Percentiles rank a stretch among this genome's conserved stretches.
phyloP scores from a whole-genome alignment of 1,284 basidiomycete species.

The Tilletiopsis washingtonensis region DNA sequence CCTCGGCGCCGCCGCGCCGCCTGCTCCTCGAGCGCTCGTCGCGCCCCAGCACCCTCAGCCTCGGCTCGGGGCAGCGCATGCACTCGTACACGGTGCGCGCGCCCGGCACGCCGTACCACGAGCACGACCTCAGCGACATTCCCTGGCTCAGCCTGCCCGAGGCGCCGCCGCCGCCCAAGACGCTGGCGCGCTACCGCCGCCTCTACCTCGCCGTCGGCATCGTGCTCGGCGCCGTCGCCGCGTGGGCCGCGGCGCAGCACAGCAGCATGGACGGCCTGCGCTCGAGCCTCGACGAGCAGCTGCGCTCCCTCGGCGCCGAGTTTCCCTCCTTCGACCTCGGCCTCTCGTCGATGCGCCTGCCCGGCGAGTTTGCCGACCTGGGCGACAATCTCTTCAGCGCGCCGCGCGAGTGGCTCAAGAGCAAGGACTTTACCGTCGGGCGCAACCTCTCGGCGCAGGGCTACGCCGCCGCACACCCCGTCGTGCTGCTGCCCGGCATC shows the following conservation, averaged over 20 bases:
- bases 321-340: constrained; percentile 28
- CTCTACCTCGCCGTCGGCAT: constrained; percentile 33
- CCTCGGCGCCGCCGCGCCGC: background rate
- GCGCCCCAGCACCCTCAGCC: background rate
- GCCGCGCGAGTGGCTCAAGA: constrained; percentile 38
- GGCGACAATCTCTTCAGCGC: constrained; percentile 33
- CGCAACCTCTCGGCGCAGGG: constrained; percentile 21
- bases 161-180: constrained; percentile 11
- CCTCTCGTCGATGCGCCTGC: constrained; percentile 12
- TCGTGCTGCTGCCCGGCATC: constrained; percentile 44
- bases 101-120: constrained; percentile 37
- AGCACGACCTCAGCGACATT: constrained; percentile 36
- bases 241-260: constrained; percentile 22
- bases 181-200: constrained; percentile 29
- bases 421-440: constrained; percentile 39
- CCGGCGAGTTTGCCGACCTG: constrained; percentile 36
- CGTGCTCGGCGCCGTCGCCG: constrained; percentile 23
- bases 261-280: constrained; percentile 21
- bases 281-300: constrained; percentile 33
- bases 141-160: constrained; percentile 14
- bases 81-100: constrained; percentile 23
- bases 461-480: constrained; percentile 37
- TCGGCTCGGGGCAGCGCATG: background rate
- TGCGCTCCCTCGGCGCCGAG: constrained; percentile 25
- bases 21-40: background rate